A percentile compares a stretch with the other conserved stretches of the same genome.
Conservation (phyloP, 495 filamentous ascomycete species). For the Neurospora sp. region DNA sequence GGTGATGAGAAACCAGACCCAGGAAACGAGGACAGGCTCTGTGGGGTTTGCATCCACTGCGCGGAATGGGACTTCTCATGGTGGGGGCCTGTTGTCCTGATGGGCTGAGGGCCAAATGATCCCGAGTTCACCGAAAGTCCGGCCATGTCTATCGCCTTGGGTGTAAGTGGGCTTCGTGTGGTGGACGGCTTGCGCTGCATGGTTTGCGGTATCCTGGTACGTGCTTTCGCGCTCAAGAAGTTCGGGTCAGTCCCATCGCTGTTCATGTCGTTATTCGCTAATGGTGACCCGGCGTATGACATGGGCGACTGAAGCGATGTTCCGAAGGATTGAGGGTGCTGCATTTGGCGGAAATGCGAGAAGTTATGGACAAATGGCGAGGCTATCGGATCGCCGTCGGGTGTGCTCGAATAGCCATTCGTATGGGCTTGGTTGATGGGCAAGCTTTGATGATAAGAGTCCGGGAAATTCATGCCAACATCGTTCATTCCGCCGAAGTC, state of each 20-base stretch:
- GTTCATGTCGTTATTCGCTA: slow-evolving; percentile 48
- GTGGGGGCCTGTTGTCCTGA: slow-evolving; percentile 52
- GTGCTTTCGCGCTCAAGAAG: slow-evolving; percentile 47
- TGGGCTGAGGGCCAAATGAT: slow-evolving; percentile 61
- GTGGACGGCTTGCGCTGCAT: slow-evolving; percentile 64
- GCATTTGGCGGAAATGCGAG: slow-evolving; percentile 58
- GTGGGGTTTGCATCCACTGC: slow-evolving; percentile 69
- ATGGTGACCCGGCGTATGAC: slow-evolving; percentile 40
- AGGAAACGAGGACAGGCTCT: slow-evolving; percentile 66
- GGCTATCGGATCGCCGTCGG: slow-evolving; percentile 77
- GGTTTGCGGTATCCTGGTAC: slow-evolving; percentile 41
- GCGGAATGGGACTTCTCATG: slow-evolving; percentile 75
- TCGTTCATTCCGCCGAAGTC: slow-evolving; percentile 38
- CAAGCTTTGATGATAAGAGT: slow-evolving; percentile 31
- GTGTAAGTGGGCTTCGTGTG: slow-evolving; percentile 67
- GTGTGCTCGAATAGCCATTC: slow-evolving; percentile 75
- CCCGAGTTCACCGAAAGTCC: slow-evolving; percentile 28
- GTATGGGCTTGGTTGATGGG: slow-evolving; percentile 45
- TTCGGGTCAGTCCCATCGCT: slow-evolving; percentile 38
- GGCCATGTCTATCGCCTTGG: slow-evolving; percentile 48
- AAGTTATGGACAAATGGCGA: slow-evolving; percentile 77
- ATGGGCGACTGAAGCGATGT: slow-evolving; percentile 40
- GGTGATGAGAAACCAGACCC: slow-evolving; percentile 77
- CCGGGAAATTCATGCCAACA: slow-evolving; percentile 36
- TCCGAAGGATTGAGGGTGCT: slow-evolving; percentile 42